Conservation (phyloP, 75 land plant species). For the Selaginella moellendorffii region DNA sequence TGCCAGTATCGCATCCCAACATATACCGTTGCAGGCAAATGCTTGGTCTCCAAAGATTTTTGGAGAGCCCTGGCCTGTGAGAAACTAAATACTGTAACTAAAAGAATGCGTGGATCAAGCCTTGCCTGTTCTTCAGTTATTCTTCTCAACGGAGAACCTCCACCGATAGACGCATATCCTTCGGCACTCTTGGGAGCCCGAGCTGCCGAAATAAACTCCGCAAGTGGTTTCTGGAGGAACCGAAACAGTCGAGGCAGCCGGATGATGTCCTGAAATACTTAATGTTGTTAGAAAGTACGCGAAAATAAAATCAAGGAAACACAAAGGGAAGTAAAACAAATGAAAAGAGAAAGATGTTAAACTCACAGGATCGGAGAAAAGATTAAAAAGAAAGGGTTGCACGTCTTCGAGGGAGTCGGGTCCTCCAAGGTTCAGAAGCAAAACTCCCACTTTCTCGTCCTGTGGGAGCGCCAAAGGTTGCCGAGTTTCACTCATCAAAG, state of each 20-base stretch:
- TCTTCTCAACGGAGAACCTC: conserved; percentile 73
- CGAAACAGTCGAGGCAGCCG: conserved; percentile 57
- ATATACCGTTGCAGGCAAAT: conserved; percentile 45
- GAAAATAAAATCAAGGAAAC: too few species aligned
- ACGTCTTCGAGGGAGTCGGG: conserved; percentile 78
- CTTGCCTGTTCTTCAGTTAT: conserved; percentile 78
- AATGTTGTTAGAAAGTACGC: too few species aligned
- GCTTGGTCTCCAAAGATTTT: conserved; percentile 45
- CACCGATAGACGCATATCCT: conserved; percentile 85
- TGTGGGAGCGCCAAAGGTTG: too few species aligned
- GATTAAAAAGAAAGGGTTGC: conserved; percentile 73
- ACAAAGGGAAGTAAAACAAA: too few species aligned
- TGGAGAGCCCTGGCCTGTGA: conserved; percentile 60
- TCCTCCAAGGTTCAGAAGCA: conserved; percentile 77
- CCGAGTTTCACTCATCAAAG: too few species aligned
- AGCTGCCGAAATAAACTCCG: conserved; percentile 47
- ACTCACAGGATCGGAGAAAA: too few species aligned
- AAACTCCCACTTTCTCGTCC: conserved; percentile 63
- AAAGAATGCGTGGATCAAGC: neutral
- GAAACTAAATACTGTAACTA: neutral
- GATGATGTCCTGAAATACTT: conserved; percentile 90
- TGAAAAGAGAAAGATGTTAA: too few species aligned
- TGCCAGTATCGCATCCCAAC: conserved; percentile 92
- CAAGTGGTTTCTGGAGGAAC: conserved; percentile 65
- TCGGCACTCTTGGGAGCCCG: conserved; percentile 85